Base-by-base conservation (phyloP, 768 basidiomycete genomes). In the Boletus huronensis region DNA sequence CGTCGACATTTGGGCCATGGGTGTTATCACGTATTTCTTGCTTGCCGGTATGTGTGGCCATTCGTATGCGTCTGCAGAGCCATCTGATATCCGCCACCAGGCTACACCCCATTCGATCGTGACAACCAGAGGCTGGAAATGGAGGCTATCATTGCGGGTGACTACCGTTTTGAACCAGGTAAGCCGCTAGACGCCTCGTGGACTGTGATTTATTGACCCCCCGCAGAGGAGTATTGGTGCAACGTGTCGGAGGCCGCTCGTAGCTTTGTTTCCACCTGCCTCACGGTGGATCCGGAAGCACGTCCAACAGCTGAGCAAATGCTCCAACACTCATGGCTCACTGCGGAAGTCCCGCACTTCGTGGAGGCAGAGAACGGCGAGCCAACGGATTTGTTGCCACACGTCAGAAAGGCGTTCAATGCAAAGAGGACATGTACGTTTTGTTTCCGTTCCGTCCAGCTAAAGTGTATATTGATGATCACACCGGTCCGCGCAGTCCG, bases 1-100 rank as follows among this genome's bases (percentile, higher is more conserved):
- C 9, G 95, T 97, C 17, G 96, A 96, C 64, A 74, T 96, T 52
- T 95, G 93, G 95, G 94, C 96, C 1, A 95, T 98, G 83, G 96
- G 96, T 36, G 96, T 99, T 46, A 95, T 99, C 71, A 90, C 96
- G 13, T 98, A 98, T 74, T 97, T 97, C 85, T 76, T 98, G 4
- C 85, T 98, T 26, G 86, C 85, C 48, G 85, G 83, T 67, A 58
- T 19, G 65, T 53, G 36, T 26, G 3, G 9, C n/a, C 34, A 25
- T 23, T 34, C 11, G 3, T 5, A 17, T 38, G 25, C 25, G 38
- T 49, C 38, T 26, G 41, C 38, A n/a, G 25, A 43, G 19, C 21
- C 21, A 26, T 34, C 45, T 55, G 16, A 58, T 13, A 16, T 46
- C 10, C 17, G 21, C 43, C 16, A 28, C 74, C 75, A 64, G 88